Evolutionary conservation across 1,139 yeast species (phyloP).

Genomic region (Magnusiomyces fungicola): DNA sequence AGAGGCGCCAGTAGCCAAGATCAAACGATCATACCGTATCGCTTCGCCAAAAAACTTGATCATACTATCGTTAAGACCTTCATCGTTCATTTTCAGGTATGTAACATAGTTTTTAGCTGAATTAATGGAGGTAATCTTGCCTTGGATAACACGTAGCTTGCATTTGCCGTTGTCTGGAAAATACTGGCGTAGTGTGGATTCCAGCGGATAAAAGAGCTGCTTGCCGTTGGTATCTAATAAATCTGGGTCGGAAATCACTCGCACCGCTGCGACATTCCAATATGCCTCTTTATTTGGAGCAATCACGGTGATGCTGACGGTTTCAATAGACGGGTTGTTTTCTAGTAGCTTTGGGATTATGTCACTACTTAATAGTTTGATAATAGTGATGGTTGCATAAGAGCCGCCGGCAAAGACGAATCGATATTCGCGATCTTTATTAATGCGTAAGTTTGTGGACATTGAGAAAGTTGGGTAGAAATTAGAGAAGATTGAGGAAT

Average conservation of each 20-base stretch:
- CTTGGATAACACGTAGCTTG: conserved; percentile 13
- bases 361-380: conserved; percentile 9
- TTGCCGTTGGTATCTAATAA: conserved; percentile 8
- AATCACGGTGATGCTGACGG: conserved; percentile 11
- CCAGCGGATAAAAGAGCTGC: conserved; percentile 13
- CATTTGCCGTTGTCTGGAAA: conserved; percentile 6
- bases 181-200: conserved; percentile 10
- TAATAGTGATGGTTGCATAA: conserved; percentile 11
- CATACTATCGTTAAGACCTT: conserved; percentile 1
- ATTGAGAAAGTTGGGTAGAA: too few species aligned
- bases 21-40: conserved; percentile 9
- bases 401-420: conserved; percentile 15
- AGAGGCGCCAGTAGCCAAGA: conserved; percentile 16
- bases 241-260: conserved; percentile 14
- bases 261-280: conserved; percentile 16
- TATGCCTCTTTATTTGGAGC: conserved; percentile 15
- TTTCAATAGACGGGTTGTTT: conserved; percentile 3
- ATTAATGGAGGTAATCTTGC: conserved; percentile 13
- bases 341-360: conserved; percentile 10
- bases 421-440: conserved; percentile 2
- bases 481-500: too few species aligned
- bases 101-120: conserved; percentile 8
- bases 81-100: conserved; percentile 10
- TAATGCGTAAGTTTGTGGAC: too few species aligned
- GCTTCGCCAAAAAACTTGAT: conserved; percentile 12